phyloP scores from a whole-genome alignment of 208 protist species.

The Leishmania major region DNA sequence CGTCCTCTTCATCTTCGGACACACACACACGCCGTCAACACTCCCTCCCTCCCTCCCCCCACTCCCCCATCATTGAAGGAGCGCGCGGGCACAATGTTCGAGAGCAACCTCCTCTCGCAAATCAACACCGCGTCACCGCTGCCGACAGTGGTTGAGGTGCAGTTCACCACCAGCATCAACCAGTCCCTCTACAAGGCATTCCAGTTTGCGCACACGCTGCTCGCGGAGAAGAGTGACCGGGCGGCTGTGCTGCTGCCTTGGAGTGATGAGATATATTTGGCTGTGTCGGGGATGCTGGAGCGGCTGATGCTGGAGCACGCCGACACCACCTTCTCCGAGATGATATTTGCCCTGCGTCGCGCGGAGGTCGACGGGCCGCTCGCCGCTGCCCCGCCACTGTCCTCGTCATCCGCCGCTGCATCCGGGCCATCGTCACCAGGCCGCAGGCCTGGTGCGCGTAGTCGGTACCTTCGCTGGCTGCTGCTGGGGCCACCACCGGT shows the following conservation, averaged over 20 bases:
- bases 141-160: slow-evolving; percentile 75
- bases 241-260: slow-evolving; percentile 50
- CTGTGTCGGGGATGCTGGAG: slow-evolving; percentile 51
- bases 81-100: slow-evolving; percentile 46
- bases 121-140: slow-evolving; percentile 76
- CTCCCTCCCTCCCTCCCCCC: neutral
- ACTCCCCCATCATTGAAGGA: neutral
- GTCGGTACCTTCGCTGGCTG: slow-evolving; percentile 43
- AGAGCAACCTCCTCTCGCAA: slow-evolving; percentile 76
- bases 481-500: slow-evolving; percentile 55
- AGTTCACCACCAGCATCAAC: slow-evolving; percentile 63
- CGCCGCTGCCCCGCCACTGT: slow-evolving; percentile 13
- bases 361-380: slow-evolving; percentile 30
- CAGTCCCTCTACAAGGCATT: slow-evolving; percentile 55
- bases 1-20: neutral
- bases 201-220: slow-evolving; percentile 59
- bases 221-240: slow-evolving; percentile 55
- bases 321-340: slow-evolving; percentile 73
- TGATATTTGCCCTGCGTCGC: slow-evolving; percentile 74
- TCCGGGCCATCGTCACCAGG: neutral
- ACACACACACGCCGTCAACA: neutral
- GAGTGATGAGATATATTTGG: slow-evolving; percentile 66
- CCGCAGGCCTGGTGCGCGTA: slow-evolving; percentile 10
- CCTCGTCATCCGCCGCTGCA: slow-evolving; percentile 8
- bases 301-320: slow-evolving; percentile 59